Evolutionary conservation across 257 asterid species (phyloP).

Genomic region (Capsicum chinense): DNA sequence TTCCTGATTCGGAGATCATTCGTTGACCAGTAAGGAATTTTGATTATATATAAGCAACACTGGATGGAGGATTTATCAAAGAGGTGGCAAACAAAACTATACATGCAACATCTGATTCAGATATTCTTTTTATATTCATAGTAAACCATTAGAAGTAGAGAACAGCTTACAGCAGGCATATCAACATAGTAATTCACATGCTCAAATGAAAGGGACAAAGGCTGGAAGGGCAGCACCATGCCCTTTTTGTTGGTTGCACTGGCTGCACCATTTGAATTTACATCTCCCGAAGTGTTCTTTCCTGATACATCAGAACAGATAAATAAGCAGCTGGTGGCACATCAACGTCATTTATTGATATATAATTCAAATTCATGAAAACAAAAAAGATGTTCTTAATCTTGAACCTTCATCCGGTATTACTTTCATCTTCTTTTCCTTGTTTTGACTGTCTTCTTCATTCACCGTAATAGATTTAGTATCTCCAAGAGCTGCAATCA

Average conservation of each 20-base stretch:
- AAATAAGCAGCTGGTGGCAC: conserved; percentile 16
- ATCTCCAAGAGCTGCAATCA: conserved; percentile 59
- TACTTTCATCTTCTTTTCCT: conserved; percentile 40
- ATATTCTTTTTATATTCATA: background rate
- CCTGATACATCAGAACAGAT: conserved; percentile 26
- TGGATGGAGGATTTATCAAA: background rate
- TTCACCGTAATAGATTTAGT: conserved; percentile 50
- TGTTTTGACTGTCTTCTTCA: conserved; percentile 39
- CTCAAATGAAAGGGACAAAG: conserved; percentile 63
- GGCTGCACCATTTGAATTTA: background rate
- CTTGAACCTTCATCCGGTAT: conserved; percentile 38
- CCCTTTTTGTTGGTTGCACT: conserved; percentile 47
- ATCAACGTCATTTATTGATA: background rate
- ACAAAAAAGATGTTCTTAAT: conserved; percentile 28
- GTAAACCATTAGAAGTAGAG: background rate
- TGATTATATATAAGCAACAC: background rate
- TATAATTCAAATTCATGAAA: background rate
- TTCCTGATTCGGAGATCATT: conserved; percentile 46
- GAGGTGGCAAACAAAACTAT: background rate
- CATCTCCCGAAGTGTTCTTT: conserved; percentile 38
- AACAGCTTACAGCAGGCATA: conserved; percentile 68
- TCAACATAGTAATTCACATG: conserved; percentile 66
- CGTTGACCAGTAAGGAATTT: background rate
- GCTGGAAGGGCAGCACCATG: conserved; percentile 71
- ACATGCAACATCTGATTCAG: background rate